Percentiles rank a stretch among this genome's conserved stretches.
phyloP scores from a whole-genome alignment of 257 asterid species.

The Solanum pennellii region DNA sequence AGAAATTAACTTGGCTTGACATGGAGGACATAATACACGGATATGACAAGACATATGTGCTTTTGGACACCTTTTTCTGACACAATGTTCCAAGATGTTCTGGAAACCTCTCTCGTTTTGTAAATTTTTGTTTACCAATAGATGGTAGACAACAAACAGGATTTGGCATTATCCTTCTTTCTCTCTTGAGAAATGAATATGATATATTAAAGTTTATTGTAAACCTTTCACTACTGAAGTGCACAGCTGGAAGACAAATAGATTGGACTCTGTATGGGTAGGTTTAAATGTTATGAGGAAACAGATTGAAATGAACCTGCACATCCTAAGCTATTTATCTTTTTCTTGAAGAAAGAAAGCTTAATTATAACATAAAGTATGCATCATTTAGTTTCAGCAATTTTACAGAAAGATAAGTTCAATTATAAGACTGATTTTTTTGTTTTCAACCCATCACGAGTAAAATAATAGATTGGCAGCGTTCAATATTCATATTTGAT shows the following conservation, averaged over 20 bases:
- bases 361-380: no score
- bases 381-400: no score
- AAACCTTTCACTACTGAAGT: neutral
- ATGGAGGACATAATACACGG: neutral
- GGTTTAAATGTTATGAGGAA: neutral
- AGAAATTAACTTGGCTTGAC: neutral
- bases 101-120: neutral
- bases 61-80: neutral
- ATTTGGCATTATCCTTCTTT: neutral
- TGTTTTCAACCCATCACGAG: neutral
- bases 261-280: neutral
- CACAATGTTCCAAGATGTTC: neutral
- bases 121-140: neutral
- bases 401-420: no score
- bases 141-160: neutral
- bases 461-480: neutral
- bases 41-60: neutral
- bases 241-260: neutral
- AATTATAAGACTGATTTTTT: no score
- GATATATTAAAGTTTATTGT: neutral
- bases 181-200: neutral
- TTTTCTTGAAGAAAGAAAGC: no score
- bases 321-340: no score
- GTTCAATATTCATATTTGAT: neutral
- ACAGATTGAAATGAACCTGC: no score